These are phyloP conservation scores for Neolecta irregularis DNA, from an alignment of 1,139 yeast species.

Conservation along the genomic window DNA sequence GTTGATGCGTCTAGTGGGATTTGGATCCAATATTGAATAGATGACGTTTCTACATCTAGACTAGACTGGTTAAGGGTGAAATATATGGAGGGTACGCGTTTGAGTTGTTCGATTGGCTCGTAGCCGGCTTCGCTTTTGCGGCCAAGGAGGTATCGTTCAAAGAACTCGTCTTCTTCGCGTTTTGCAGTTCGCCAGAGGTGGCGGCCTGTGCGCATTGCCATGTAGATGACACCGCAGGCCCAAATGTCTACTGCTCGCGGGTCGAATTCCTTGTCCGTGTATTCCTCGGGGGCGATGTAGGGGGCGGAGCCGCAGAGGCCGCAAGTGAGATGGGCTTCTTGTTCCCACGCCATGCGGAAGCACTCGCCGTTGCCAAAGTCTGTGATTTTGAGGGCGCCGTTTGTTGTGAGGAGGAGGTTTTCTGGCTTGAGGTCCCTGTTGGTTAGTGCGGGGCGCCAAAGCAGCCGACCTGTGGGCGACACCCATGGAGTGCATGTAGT, in stretches of 20 bases:
- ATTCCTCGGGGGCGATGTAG: constrained; percentile 94
- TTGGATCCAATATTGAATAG: constrained; percentile 82
- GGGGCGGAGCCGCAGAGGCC: constrained; percentile 90
- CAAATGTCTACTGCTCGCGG: constrained; percentile 87
- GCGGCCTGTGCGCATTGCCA: constrained; percentile 96
- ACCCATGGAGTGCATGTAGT: constrained; percentile 94
- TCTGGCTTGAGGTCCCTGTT: constrained; percentile 83
- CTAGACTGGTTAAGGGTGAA: constrained; percentile 1
- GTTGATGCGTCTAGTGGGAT: constrained; percentile 68
- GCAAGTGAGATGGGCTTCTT: constrained; percentile 61
- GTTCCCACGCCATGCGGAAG: constrained; percentile 94
- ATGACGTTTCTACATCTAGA: constrained; percentile 79
- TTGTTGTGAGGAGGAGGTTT: constrained; percentile 62
- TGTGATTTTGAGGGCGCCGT: constrained; percentile 72
- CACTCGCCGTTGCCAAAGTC: constrained; percentile 96
- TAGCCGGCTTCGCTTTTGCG: constrained; percentile 73
- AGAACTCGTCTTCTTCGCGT: constrained; percentile 60
- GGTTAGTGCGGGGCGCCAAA: not conserved
- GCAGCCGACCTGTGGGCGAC: constrained; percentile 45
- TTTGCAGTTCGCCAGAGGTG: constrained; percentile 84
- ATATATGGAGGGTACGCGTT: constrained; percentile 28
- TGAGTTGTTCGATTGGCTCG: constrained; percentile 72
- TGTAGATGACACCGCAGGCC: constrained; percentile 93
- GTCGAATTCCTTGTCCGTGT: constrained; percentile 57
- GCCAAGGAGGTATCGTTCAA: constrained; percentile 51